phyloP scores from a whole-genome alignment of 352 stramenopile genomes.

The Pythium diclinum region DNA sequence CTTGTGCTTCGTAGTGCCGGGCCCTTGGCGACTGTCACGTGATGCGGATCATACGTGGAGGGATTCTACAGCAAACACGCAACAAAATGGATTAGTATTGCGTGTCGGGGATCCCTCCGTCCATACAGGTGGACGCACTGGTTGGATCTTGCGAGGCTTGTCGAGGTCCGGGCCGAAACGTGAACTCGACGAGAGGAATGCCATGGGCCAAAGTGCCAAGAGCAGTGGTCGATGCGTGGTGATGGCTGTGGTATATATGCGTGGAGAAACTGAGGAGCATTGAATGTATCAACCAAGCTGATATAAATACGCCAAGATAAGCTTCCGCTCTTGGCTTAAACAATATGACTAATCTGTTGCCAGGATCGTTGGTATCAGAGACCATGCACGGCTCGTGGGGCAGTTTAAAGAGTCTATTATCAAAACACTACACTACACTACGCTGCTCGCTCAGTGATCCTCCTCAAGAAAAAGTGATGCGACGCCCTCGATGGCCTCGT shows the following conservation, averaged over 20 bases:
- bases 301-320: neutral
- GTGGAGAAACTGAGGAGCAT: too few relatives aligned
- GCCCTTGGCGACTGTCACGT: slow-evolving; percentile 18
- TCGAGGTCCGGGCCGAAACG: slow-evolving; percentile 52
- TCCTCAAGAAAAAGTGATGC: neutral
- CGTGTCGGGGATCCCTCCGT: too few relatives aligned
- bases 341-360: too few relatives aligned
- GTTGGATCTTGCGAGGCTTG: slow-evolving; percentile 34
- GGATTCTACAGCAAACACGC: slow-evolving; percentile 31
- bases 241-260: neutral
- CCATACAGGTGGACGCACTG: slow-evolving; percentile 24
- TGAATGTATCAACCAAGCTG: too few relatives aligned
- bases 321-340: too few relatives aligned
- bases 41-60: slow-evolving; percentile 38
- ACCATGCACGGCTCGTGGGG: too few relatives aligned
- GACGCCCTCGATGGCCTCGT: neutral
- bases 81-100: neutral
- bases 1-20: slow-evolving; percentile 12
- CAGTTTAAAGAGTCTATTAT: neutral
- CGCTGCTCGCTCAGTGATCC: neutral
- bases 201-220: slow-evolving; percentile 25
- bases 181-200: slow-evolving; percentile 43
- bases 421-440: neutral
- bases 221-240: neutral
- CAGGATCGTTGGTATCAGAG: too few relatives aligned